Conservation (phyloP, 1,139 yeast species). For the Pneumocystis sp. region DNA sequence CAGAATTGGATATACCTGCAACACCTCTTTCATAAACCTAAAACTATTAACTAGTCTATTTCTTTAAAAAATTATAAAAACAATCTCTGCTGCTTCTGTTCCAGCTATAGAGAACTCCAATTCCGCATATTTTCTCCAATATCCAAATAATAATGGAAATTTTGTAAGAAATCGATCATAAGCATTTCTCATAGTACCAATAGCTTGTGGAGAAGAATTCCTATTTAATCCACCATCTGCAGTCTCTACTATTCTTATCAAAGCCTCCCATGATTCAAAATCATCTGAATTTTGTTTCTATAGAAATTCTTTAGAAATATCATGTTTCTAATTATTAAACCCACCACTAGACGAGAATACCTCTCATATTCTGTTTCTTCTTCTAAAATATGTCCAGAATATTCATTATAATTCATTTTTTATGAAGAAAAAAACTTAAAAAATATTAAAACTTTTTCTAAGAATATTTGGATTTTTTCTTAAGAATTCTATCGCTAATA, state of each 20-base stretch:
- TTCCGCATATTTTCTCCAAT: slow-evolving; percentile 65
- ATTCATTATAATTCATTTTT: not conserved
- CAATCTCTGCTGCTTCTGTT: slow-evolving; percentile 32
- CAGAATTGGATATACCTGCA: slow-evolving; percentile 35
- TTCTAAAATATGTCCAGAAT: not conserved
- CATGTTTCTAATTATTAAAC: not conserved
- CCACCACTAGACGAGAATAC: not conserved
- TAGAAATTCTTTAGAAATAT: not conserved
- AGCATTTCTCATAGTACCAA: slow-evolving; percentile 34
- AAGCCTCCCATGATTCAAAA: slow-evolving; percentile 36
- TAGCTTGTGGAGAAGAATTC: slow-evolving; percentile 29
- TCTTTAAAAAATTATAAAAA: not conserved
- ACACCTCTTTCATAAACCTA: slow-evolving; percentile 42
- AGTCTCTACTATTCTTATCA: slow-evolving; percentile 27
- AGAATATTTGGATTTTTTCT: not conserved
- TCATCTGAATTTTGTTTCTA: slow-evolving; percentile 28
- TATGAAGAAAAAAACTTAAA: not conserved
- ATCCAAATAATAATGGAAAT: slow-evolving; percentile 60
- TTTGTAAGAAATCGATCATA: slow-evolving; percentile 43
- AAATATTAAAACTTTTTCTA: not conserved
- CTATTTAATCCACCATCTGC: slow-evolving; percentile 33
- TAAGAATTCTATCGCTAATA: not conserved
- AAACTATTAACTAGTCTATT: not conserved
- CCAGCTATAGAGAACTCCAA: slow-evolving; percentile 49
- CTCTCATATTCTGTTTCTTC: not conserved